Evolutionary conservation across 192 early-diverging fungal species (phyloP).

Genomic region (Umbelopsis vinacea): DNA sequence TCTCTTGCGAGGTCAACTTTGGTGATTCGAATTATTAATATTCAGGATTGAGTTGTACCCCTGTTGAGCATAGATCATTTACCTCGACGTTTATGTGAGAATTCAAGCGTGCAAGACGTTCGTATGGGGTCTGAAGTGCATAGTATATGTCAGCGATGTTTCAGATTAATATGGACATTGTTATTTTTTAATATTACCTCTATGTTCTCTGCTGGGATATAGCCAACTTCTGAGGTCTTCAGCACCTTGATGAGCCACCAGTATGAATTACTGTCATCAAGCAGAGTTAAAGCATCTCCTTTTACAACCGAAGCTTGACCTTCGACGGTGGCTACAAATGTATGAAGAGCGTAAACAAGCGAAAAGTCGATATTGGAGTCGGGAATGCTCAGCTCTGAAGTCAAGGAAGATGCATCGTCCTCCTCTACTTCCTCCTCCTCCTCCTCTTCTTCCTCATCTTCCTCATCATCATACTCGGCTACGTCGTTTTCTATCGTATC

Average conservation of each 20-base stretch:
- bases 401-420: slow-evolving; percentile 49
- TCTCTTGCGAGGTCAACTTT: slow-evolving; percentile 7
- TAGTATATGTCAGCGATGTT: neutral
- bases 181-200: slow-evolving; percentile 60
- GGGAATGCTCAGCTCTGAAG: slow-evolving; percentile 51
- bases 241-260: slow-evolving; percentile 78
- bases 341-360: slow-evolving; percentile 84
- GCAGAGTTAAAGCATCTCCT: slow-evolving; percentile 75
- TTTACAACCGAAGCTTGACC: slow-evolving; percentile 83
- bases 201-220: slow-evolving; percentile 89
- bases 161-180: neutral
- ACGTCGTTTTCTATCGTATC: slow-evolving; percentile 30
- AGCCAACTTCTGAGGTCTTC: slow-evolving; percentile 78
- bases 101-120: slow-evolving; percentile 80
- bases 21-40: neutral
- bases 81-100: slow-evolving; percentile 72
- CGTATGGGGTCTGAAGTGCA: slow-evolving; percentile 67
- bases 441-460: slow-evolving; percentile 34
- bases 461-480: slow-evolving; percentile 41
- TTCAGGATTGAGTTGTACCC: neutral
- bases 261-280: slow-evolving; percentile 86
- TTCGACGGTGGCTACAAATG: slow-evolving; percentile 83
- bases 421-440: slow-evolving; percentile 17
- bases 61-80: slow-evolving; percentile 9
- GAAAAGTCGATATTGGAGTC: slow-evolving; percentile 74